phyloP scores from a whole-genome alignment of 2,329 filamentous ascomycete species.

The Periconia sp. region DNA sequence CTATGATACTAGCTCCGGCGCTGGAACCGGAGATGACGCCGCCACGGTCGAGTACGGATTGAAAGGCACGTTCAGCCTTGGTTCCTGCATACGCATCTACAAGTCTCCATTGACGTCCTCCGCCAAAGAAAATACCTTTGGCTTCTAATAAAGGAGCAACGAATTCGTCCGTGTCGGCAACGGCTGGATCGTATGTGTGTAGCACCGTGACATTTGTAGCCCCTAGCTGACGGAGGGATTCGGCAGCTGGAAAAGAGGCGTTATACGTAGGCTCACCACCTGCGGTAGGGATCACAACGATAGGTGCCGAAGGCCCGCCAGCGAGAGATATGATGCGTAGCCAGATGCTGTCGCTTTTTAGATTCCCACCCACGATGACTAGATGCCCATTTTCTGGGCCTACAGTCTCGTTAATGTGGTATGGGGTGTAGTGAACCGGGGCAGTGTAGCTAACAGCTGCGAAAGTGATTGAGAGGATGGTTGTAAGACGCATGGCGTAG shows the following conservation, averaged over 20 bases:
- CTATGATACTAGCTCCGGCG: constrained; percentile 30
- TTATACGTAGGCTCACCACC: constrained; percentile 28
- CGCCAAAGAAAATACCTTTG: constrained; percentile 30
- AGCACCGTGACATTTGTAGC: constrained; percentile 30
- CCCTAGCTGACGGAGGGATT: constrained; percentile 21
- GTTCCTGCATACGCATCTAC: constrained; percentile 33
- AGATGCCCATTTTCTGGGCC: constrained; percentile 31
- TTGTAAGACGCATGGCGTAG: constrained; percentile 18
- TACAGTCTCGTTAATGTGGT: constrained; percentile 21
- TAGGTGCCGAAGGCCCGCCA: constrained; percentile 26
- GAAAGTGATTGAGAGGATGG: constrained; percentile 10
- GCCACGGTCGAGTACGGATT: constrained; percentile 24
- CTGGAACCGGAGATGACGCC: constrained; percentile 30
- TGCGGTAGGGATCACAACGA: constrained; percentile 31
- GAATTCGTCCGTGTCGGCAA: constrained; percentile 29
- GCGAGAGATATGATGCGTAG: constrained; percentile 32
- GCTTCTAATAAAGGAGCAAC: constrained; percentile 25
- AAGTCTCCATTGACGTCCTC: constrained; percentile 31
- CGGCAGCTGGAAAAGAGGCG: constrained; percentile 24
- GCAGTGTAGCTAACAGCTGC: constrained; percentile 11
- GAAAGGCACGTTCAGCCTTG: constrained; percentile 26
- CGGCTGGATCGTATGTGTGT: constrained; percentile 30
- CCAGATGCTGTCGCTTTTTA: constrained; percentile 30
- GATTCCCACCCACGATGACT: constrained; percentile 31
- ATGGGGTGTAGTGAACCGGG: constrained; percentile 8